Conservation (phyloP, 768 basidiomycete genomes). For the Lactarius deliciosus region DNA sequence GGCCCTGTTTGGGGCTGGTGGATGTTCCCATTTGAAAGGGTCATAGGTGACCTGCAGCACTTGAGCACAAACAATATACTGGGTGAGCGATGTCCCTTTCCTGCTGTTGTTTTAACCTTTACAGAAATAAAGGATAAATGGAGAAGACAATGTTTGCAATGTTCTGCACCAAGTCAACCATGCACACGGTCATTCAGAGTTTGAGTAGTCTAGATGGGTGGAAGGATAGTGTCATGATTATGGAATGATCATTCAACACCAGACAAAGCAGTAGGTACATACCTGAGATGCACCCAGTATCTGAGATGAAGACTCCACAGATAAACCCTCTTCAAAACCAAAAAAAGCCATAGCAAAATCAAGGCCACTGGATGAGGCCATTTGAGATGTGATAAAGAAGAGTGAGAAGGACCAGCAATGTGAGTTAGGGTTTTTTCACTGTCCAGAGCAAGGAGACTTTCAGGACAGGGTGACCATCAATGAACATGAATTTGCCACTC, state of each 20-base stretch:
- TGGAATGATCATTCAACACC: neutral
- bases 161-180: neutral
- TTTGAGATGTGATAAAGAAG: neutral
- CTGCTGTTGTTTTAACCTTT: neutral
- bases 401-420: neutral
- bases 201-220: neutral
- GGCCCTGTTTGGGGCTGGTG: too few species aligned
- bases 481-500: neutral
- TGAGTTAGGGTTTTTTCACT: too few species aligned
- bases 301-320: neutral
- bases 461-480: too few species aligned
- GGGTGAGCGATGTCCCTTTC: constrained; percentile 9
- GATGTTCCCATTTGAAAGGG: too few species aligned
- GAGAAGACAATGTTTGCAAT: neutral
- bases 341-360: neutral
- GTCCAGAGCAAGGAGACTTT: too few species aligned
- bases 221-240: too few species aligned
- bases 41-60: too few species aligned
- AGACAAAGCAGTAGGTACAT: neutral
- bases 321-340: neutral
- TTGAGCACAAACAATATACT: too few species aligned
- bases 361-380: neutral
- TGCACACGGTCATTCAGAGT: neutral
- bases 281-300: too few species aligned
- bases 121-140: constrained; percentile 7